Evolutionary conservation across 331 rosid genomes (phyloP), one percentile per base, ranked within the genome.

Genomic region (Spiraea crenata): DNA sequence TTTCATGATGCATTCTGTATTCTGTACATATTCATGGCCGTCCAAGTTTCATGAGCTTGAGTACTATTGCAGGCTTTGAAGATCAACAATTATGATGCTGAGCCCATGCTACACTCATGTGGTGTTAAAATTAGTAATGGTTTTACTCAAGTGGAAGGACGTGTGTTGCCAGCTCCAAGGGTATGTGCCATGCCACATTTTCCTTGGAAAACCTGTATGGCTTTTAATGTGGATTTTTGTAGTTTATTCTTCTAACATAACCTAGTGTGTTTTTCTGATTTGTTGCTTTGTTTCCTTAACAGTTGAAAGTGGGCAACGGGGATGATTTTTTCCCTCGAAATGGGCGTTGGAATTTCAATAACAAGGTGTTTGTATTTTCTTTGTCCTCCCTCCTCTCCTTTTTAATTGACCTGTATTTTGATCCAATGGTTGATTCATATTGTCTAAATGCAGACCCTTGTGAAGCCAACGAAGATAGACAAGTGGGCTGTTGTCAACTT

Each of bases 261-360:
- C 47, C 41, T 42, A 2, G 45, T 25, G 17, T 3, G 14, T 73
- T 69, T 13, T 52, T 3, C 35, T 50, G 50, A 67, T 50, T 67
- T 35, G 15, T 74, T 71, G 37, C 6, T 73, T 14, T 49, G 56
- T 48, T 65, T 40, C 20, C 52, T 42, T 6, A 58, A 35, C 72
- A 92, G 99, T 69, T 95, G 75, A 91, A 86, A 70, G 92, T 90
- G 47, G 96, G 98, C 38, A 86, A 89, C 10, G 96, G 93, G 4
- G 96, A 89, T 74, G 93, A 95, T 57, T 90, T 92, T 58, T 86
- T 79, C 63, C 98, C 99, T 0, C 82, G 92, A 31, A 91, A 91
- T 70, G 99, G 99, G 11, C 78, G 95, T 52, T 95, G 99, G 99
- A 91, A 95, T n/a, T 91, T 95, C 31, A 95, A 95, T 54, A 86